phyloP scores from a whole-genome alignment of 805 yeast species.

The Priceomyces medius region DNA sequence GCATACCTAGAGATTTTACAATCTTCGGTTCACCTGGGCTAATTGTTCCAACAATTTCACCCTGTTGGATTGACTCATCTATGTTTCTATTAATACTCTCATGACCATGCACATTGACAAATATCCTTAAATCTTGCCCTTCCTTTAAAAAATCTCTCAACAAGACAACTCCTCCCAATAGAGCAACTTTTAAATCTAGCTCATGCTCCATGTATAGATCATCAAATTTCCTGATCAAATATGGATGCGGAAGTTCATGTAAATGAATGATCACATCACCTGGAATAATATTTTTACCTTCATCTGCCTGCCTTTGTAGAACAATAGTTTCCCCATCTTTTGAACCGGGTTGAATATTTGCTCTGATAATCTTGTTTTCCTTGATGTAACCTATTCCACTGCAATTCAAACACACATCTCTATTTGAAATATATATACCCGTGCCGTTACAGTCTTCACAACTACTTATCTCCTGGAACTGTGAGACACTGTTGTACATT shows the following conservation, averaged over 20 bases:
- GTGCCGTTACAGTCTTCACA: conserved; percentile 37
- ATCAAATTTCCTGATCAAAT: conserved; percentile 41
- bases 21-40: conserved; percentile 49
- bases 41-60: conserved; percentile 54
- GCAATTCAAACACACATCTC: conserved; percentile 26
- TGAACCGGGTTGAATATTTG: conserved; percentile 58
- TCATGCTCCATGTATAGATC: conserved; percentile 46
- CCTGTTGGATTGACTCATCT: conserved; percentile 24
- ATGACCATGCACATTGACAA: conserved; percentile 37
- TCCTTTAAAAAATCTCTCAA: conserved; percentile 31
- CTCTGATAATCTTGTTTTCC: conserved; percentile 50
- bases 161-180: conserved; percentile 54
- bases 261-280: conserved; percentile 67
- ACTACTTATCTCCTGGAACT: conserved; percentile 32
- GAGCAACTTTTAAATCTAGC: conserved; percentile 53
- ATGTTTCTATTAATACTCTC: conserved; percentile 10
- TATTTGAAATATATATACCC: conserved; percentile 24
- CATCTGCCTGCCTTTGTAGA: conserved; percentile 63
- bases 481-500: conserved; percentile 41
- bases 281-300: conserved; percentile 55
- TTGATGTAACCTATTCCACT: conserved; percentile 42
- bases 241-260: conserved; percentile 37
- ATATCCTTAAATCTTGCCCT: conserved; percentile 28
- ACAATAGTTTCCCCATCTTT: conserved; percentile 51
- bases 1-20: conserved; percentile 62